Conservation (phyloP, 129 eudicot species). For the Escallonia herrerae region DNA sequence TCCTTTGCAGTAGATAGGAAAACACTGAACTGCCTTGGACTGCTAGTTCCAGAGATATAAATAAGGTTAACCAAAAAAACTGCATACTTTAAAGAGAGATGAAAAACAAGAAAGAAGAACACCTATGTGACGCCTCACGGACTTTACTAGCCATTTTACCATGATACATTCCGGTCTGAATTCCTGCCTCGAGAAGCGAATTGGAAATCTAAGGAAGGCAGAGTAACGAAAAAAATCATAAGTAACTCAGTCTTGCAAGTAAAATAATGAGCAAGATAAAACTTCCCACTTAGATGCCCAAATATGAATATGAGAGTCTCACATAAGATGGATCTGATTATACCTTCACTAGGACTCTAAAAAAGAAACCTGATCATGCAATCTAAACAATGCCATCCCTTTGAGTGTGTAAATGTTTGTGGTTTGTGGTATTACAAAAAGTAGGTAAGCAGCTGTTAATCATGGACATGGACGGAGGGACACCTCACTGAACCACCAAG, state of each 20-base stretch:
- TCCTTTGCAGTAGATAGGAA: background rate
- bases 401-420: too few relatives aligned
- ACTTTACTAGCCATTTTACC: slow-evolving; percentile 75
- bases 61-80: too few relatives aligned
- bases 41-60: too few relatives aligned
- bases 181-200: slow-evolving; percentile 50
- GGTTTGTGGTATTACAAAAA: too few relatives aligned
- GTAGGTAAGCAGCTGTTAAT: too few relatives aligned
- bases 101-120: slow-evolving; percentile 1
- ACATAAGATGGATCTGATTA: background rate
- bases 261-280: slow-evolving; percentile 7
- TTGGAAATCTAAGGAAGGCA: slow-evolving; percentile 33
- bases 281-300: background rate
- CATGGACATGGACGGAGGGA: too few relatives aligned
- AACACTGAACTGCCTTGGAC: background rate
- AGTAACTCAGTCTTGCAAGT: background rate
- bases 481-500: too few relatives aligned
- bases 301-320: background rate
- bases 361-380: background rate
- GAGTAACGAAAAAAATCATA: slow-evolving; percentile 2
- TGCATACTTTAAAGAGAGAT: slow-evolving; percentile 3
- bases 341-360: background rate
- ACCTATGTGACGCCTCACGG: slow-evolving; percentile 86
- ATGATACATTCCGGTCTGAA: slow-evolving; percentile 80
- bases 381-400: background rate